Base-by-base conservation (phyloP, 1,284 basidiomycete species). In the Pseudozyma tsukubaensis region DNA sequence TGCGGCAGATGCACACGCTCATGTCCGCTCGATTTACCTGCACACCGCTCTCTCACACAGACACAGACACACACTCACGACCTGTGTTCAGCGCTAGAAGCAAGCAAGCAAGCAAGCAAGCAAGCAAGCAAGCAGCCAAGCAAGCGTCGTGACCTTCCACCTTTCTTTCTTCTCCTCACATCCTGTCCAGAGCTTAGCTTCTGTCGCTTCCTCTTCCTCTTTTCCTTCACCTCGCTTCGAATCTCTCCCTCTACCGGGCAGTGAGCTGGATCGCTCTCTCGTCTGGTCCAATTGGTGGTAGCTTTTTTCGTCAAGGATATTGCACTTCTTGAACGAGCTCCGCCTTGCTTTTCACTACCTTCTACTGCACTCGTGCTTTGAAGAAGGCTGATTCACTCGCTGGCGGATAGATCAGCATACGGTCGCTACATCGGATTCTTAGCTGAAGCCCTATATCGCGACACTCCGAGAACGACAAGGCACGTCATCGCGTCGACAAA, bases 241-340 rank as follows among this genome's bases (percentile, higher is more conserved):
- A 9, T 24, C 21, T 52, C 13, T 21, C 50, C 37, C 37, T 10
- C 44, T 18, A 11, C 35, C 50, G 50, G 56, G 52, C 18, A 37
- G 45, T 36, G 56, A 53, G 55, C 53, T 61, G 56, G 62, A 54
- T 56, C 43, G 39, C 40, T 50, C n/a, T 39, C 44, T 44, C 39
- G 35, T 55, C 42, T 53, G 40, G 36, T 45, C 43, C 43, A n/a
- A n/a, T 42, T 50, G 50, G 59, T 61, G 50, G 48, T 24, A 39
- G 59, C 43, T 55, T 45, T 42, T 43, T 57, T n/a, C 59, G 36
- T 49, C 29, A 36, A 58, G 32, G n/a, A 36, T 43, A 12, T 34
- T 32, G n/a, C n/a, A 29, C n/a, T 47, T 68, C 54, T 21, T 14
- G 48, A 36, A 42, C 24, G 32, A 14, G 45, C 51, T 40, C 32